Evolutionary conservation across 768 basidiomycete species (phyloP).

Genomic region (Rhodosporidiobolus sp.): DNA sequence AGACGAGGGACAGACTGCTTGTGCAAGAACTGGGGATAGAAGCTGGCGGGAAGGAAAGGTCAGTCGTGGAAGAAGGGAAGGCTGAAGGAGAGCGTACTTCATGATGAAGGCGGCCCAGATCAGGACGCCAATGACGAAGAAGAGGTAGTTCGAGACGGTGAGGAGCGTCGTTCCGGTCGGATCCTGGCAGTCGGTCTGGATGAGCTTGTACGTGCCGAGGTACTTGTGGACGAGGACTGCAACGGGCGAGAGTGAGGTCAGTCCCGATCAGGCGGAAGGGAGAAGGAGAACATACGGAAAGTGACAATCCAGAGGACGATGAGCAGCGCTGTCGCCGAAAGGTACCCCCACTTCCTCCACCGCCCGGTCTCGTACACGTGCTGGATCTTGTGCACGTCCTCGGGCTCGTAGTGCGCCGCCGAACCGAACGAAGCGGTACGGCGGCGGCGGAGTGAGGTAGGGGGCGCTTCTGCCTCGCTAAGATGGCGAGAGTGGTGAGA

Average conservation of each 20-base stretch:
- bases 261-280: background rate
- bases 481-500: no score
- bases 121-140: background rate
- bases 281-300: slow-evolving; percentile 12
- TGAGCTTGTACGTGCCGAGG: background rate
- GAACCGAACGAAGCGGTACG: background rate
- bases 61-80: no score
- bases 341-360: slow-evolving; percentile 13
- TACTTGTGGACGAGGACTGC: slow-evolving; percentile 6
- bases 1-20: background rate
- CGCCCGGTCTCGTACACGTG: background rate
- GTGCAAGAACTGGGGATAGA: background rate
- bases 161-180: background rate
- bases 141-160: background rate
- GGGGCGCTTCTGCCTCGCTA: no score
- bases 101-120: background rate
- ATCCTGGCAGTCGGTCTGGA: slow-evolving; percentile 18
- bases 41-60: background rate
- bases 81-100: background rate
- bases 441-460: background rate
- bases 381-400: slow-evolving; percentile 2
- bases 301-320: slow-evolving; percentile 3
- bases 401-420: background rate
- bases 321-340: background rate
- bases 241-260: no score